These are phyloP conservation scores for Lachancea lanzarotensis DNA, from an alignment of 805 yeast genomes.

Conservation along the genomic window DNA sequence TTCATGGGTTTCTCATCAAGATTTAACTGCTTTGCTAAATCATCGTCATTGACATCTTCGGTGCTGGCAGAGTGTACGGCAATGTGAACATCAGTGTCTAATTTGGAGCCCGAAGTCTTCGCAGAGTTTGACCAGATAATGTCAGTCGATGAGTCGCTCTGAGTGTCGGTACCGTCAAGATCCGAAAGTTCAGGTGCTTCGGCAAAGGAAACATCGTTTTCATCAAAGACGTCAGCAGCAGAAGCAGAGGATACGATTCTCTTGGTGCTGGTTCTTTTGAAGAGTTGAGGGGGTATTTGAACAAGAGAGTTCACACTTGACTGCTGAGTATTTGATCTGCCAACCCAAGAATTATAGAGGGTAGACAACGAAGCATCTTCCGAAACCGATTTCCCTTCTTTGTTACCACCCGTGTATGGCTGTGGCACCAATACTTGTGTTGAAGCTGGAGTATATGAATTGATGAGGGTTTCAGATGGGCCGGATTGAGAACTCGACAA, in stretches of 20 bases:
- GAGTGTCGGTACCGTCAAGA: slow-evolving; percentile 41
- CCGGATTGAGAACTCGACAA: slow-evolving; percentile 7
- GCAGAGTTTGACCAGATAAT: slow-evolving; percentile 22
- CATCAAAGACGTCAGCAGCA: slow-evolving; percentile 53
- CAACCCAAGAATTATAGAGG: slow-evolving; percentile 14
- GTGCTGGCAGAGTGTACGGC: slow-evolving; percentile 1
- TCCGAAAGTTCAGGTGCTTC: slow-evolving; percentile 58
- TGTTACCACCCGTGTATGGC: slow-evolving; percentile 34
- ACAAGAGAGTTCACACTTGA: slow-evolving; percentile 16
- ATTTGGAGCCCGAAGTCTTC: not conserved
- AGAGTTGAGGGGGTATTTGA: slow-evolving; percentile 22
- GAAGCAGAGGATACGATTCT: slow-evolving; percentile 32
- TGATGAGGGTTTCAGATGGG: slow-evolving; percentile 22
- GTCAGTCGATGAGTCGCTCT: slow-evolving; percentile 25
- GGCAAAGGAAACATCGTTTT: slow-evolving; percentile 68
- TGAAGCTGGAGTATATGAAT: slow-evolving; percentile 39
- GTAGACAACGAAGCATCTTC: slow-evolving; percentile 12
- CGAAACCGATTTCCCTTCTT: slow-evolving; percentile 5
- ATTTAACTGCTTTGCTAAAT: not conserved
- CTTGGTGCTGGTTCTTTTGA: slow-evolving; percentile 28
- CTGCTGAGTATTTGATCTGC: slow-evolving; percentile 21
- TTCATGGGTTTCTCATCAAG: not conserved
- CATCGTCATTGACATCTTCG: not conserved
- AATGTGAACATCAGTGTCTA: not conserved
- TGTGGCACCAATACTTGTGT: slow-evolving; percentile 39